Percentiles rank a stretch among this genome's conserved stretches.
These are phyloP conservation scores for Eudorina sp. DNA, from an alignment of 139 green algal species.

Conservation along the genomic window DNA sequence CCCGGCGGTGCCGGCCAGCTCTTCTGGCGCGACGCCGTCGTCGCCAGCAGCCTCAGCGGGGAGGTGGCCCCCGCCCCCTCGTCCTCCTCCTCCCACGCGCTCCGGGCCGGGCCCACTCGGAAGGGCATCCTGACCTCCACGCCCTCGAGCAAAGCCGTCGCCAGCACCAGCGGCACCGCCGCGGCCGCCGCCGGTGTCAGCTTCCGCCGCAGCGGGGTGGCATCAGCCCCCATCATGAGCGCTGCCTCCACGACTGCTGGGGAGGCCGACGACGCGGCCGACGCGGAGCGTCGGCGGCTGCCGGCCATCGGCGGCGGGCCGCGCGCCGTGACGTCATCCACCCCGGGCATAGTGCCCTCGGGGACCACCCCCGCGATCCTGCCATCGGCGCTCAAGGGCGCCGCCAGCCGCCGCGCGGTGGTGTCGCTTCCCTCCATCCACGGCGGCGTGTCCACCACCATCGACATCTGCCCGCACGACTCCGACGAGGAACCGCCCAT, in stretches of 20 bases:
- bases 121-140: neutral
- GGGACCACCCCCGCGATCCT: neutral
- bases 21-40: neutral
- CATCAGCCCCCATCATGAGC: neutral
- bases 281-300: neutral
- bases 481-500: neutral
- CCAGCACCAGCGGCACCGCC: no score
- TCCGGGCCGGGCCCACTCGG: neutral
- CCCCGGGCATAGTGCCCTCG: neutral
- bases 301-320: neutral
- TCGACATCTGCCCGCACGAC: neutral
- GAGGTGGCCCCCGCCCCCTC: neutral
- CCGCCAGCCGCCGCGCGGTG: neutral
- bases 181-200: no score
- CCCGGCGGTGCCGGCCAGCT: neutral
- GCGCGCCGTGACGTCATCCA: neutral
- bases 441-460: neutral
- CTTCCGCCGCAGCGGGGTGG: neutral
- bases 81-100: no score
- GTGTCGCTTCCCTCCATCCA: neutral
- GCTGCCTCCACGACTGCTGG: neutral
- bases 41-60: neutral
- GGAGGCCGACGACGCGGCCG: neutral
- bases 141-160: neutral
- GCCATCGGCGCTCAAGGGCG: neutral